phyloP scores from a whole-genome alignment of 257 asterid species.

The Vinca minor region DNA sequence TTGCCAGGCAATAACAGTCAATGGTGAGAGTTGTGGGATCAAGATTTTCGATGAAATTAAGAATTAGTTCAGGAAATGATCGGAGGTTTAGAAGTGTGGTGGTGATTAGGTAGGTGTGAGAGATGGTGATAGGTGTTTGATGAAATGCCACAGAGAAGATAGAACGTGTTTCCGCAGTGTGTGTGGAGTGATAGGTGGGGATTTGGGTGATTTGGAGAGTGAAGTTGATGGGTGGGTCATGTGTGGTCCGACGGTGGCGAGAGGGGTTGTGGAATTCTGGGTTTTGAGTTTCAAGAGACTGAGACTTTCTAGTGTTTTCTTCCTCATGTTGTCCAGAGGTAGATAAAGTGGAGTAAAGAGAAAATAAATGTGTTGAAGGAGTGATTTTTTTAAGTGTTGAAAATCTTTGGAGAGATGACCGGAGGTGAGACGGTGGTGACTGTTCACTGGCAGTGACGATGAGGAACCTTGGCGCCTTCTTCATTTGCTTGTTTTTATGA shows the following conservation, averaged over 20 bases:
- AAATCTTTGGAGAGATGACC: too few species aligned
- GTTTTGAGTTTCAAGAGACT: too few species aligned
- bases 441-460: too few species aligned
- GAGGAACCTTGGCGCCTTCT: too few species aligned
- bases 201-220: slow-evolving; percentile 7
- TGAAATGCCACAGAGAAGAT: slow-evolving; percentile 52
- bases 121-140: slow-evolving; percentile 39
- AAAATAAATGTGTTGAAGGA: too few species aligned
- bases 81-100: slow-evolving; percentile 37
- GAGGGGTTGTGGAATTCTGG: slow-evolving; percentile 9
- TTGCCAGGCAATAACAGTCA: slow-evolving; percentile 39
- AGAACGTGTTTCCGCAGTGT: slow-evolving; percentile 14
- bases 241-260: slow-evolving; percentile 4
- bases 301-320: too few species aligned
- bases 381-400: too few species aligned
- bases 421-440: too few species aligned
- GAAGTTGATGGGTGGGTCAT: slow-evolving; percentile 14
- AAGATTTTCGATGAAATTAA: slow-evolving; percentile 28
- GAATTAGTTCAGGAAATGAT: slow-evolving; percentile 26
- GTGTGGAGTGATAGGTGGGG: slow-evolving; percentile 12
- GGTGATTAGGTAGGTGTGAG: slow-evolving; percentile 29
- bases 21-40: slow-evolving; percentile 21
- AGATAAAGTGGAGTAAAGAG: too few species aligned
- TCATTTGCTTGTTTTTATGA: too few species aligned
- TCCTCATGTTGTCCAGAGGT: too few species aligned